phyloP scores from a whole-genome alignment of 495 filamentous ascomycete species.

The Terfezia boudieri region DNA sequence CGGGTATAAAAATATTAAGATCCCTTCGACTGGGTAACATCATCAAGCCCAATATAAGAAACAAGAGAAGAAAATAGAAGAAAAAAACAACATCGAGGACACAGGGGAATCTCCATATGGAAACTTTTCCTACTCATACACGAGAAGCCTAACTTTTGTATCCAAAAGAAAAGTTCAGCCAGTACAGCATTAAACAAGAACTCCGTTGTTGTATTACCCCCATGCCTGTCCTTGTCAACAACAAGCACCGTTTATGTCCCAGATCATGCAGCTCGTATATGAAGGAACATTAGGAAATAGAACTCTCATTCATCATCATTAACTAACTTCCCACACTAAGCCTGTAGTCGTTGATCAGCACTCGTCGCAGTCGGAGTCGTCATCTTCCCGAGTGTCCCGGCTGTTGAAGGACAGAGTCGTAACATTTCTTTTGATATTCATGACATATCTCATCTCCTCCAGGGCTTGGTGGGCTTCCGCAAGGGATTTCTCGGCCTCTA shows the following conservation, averaged over 20 bases:
- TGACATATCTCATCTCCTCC: constrained; percentile 12
- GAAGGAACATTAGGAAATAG: not conserved
- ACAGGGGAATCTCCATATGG: constrained; percentile 1
- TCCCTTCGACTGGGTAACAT: too few species aligned
- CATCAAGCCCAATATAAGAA: too few species aligned
- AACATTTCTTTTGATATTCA: constrained; percentile 15
- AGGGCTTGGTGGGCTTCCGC: constrained; percentile 11
- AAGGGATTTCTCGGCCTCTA: constrained; percentile 9
- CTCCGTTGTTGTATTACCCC: not conserved
- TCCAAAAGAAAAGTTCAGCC: too few species aligned
- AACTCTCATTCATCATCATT: too few species aligned
- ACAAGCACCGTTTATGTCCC: constrained; percentile 1
- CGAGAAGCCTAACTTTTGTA: not conserved
- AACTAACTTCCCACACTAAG: too few species aligned
- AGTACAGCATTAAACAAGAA: not conserved
- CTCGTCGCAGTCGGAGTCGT: constrained; percentile 1
- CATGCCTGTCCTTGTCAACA: constrained; percentile 3
- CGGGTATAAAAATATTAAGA: too few species aligned
- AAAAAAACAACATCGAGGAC: too few species aligned
- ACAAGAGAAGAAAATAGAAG: too few species aligned
- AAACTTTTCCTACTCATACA: constrained; percentile 6
- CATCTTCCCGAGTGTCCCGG: not conserved
- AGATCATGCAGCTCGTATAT: not conserved
- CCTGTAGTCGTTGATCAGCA: not conserved
- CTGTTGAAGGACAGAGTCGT: not conserved